Evolutionary conservation across 257 asterid genomes (phyloP).

Genomic region (Solanum arcanum): DNA sequence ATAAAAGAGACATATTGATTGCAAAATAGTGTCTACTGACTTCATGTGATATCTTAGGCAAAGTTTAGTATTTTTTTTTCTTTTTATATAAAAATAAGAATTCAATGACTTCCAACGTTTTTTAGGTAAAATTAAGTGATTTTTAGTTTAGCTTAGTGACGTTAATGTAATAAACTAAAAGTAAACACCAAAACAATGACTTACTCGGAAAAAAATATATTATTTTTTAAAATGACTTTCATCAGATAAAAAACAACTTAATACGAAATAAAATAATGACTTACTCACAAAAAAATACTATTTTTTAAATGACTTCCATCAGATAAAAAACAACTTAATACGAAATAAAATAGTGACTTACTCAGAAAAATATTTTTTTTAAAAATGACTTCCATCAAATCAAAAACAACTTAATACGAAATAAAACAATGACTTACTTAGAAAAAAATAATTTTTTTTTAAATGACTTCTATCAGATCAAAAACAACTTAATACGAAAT

Average conservation of each 20-base stretch:
- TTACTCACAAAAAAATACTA: no score
- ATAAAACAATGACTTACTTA: background rate
- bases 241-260: background rate
- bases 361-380: no score
- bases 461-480: background rate
- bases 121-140: background rate
- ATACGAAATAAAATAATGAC: background rate
- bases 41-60: background rate
- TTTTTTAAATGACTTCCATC: no score
- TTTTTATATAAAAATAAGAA: background rate
- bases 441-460: background rate
- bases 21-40: no score
- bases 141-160: background rate
- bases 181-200: background rate
- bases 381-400: no score
- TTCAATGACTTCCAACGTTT: background rate
- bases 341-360: no score
- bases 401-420: no score
- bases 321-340: no score
- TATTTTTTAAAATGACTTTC: background rate
- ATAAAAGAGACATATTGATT: no score
- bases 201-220: background rate
- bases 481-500: background rate
- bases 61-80: background rate
- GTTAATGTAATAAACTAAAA: background rate